Percentiles rank a stretch among this genome's conserved stretches.
Conservation (phyloP, 169 alveolate genomes). For the Eimeria acervulina region DNA sequence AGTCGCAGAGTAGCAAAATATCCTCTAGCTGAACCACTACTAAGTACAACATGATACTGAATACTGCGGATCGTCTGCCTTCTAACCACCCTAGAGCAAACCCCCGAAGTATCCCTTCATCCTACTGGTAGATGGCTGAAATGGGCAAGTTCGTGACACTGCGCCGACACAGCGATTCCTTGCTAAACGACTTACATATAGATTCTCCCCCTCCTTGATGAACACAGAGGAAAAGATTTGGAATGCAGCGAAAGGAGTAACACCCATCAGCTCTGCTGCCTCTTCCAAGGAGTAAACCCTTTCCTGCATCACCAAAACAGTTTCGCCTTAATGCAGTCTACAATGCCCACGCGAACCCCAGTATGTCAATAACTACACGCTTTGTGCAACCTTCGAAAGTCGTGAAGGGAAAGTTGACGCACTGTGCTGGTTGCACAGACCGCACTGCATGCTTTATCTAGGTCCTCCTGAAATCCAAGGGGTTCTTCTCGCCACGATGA, state of each 20-base stretch:
- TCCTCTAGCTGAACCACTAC: not conserved
- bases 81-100: not conserved
- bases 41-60: too few relatives aligned
- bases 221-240: slow-evolving; percentile 49
- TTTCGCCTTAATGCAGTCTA: not conserved
- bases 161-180: not conserved
- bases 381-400: not conserved
- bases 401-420: slow-evolving; percentile 41
- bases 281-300: slow-evolving; percentile 20
- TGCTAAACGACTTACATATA: slow-evolving; percentile 17
- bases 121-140: not conserved
- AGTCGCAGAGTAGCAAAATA: not conserved
- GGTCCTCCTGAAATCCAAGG: not conserved
- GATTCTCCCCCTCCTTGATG: slow-evolving; percentile 48
- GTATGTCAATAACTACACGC: not conserved
- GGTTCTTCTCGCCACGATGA: slow-evolving; percentile 37
- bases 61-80: too few relatives aligned
- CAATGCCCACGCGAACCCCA: not conserved
- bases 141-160: not conserved
- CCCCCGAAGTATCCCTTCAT: not conserved
- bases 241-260: slow-evolving; percentile 57
- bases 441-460: slow-evolving; percentile 42
- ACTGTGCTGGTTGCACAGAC: slow-evolving; percentile 22
- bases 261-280: slow-evolving; percentile 67
- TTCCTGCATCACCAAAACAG: slow-evolving; percentile 11